phyloP scores from a whole-genome alignment of 2,329 filamentous ascomycete species.

The Cadophora luteo-olivacea region DNA sequence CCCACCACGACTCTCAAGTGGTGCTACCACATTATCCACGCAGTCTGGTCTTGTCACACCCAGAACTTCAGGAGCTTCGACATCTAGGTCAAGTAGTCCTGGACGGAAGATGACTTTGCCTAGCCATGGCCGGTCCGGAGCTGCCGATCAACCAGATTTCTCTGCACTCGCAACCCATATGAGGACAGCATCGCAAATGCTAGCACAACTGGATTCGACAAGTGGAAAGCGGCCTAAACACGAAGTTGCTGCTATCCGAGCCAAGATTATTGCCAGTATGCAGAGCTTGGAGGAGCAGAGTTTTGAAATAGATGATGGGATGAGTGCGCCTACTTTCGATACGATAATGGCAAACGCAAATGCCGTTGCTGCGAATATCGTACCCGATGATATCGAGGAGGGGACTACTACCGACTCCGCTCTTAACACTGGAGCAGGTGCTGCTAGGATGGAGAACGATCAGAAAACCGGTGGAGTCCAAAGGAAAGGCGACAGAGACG shows the following conservation, averaged over 20 bases:
- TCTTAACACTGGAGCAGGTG: slow-evolving; percentile 72
- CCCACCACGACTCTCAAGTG: slow-evolving; percentile 64
- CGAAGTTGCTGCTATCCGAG: slow-evolving; percentile 83
- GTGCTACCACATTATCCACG: slow-evolving; percentile 65
- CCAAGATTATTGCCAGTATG: slow-evolving; percentile 91
- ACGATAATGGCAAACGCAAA: slow-evolving; percentile 79
- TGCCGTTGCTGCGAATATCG: slow-evolving; percentile 55
- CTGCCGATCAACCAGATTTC: slow-evolving; percentile 77
- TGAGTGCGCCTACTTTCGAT: slow-evolving; percentile 76
- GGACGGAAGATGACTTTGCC: slow-evolving; percentile 67
- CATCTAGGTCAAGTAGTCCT: slow-evolving; percentile 73
- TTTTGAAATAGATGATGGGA: slow-evolving; percentile 75
- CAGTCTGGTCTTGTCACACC: slow-evolving; percentile 68
- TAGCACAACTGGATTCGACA: slow-evolving; percentile 81
- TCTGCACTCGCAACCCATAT: slow-evolving; percentile 86
- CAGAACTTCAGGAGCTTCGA: slow-evolving; percentile 71
- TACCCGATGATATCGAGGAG: slow-evolving; percentile 61
- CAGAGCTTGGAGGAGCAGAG: slow-evolving; percentile 86
- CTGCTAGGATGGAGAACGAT: slow-evolving; percentile 88
- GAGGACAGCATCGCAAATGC: slow-evolving; percentile 86
- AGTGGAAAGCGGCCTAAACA: slow-evolving; percentile 80
- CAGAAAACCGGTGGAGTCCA: slow-evolving; percentile 85
- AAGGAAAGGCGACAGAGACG: slow-evolving; percentile 81
- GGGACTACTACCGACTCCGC: slow-evolving; percentile 52
- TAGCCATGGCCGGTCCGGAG: slow-evolving; percentile 56